These are phyloP conservation scores for Trypanosoma melophagium DNA, from an alignment of 208 protist genomes.

Conservation along the genomic window DNA sequence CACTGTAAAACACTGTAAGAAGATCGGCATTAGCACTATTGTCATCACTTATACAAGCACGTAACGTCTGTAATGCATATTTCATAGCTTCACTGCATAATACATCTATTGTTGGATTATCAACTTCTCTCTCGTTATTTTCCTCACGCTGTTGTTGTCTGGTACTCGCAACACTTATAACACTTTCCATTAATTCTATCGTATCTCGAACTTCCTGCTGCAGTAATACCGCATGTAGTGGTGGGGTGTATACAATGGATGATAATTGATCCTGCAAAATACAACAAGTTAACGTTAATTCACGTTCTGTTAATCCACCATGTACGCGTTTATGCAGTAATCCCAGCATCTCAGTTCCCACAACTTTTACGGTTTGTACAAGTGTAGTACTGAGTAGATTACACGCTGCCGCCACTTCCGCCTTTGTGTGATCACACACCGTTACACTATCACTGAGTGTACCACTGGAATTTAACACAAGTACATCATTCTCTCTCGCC, in stretches of 20 bases:
- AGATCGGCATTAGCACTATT: background rate
- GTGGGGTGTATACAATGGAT: background rate
- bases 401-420: conserved; percentile 1
- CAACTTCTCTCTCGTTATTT: background rate
- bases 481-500: background rate
- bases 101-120: background rate
- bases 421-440: background rate
- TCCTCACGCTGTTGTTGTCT: background rate
- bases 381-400: background rate
- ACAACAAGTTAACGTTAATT: background rate
- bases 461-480: background rate
- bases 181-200: conserved; percentile 7
- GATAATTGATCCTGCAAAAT: background rate
- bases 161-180: background rate
- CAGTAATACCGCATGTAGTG: background rate
- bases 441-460: background rate
- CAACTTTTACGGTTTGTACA: background rate
- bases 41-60: background rate
- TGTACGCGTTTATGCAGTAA: background rate
- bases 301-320: conserved; percentile 1
- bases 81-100: background rate
- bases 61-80: background rate
- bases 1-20: background rate
- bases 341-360: conserved; percentile 1
- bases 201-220: background rate